These are phyloP conservation scores for Eragrostis nindensis DNA, from an alignment of 176 grass and related monocot genomes.

Conservation along the genomic window DNA sequence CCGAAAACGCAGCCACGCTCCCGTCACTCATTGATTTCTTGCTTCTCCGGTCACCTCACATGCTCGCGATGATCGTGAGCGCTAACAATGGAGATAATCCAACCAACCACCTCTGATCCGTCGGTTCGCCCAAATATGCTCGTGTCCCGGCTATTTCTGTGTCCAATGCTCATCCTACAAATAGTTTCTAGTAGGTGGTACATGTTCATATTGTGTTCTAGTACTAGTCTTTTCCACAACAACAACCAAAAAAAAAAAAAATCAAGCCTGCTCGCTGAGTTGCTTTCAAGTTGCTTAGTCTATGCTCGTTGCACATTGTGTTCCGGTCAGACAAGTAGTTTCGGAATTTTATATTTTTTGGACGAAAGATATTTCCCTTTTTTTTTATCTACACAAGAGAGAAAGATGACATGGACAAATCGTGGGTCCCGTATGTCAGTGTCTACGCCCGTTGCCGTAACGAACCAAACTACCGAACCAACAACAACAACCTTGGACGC, in stretches of 20 bases:
- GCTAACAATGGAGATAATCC: background rate
- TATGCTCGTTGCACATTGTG: no score
- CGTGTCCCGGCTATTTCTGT: no score
- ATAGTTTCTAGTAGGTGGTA: background rate
- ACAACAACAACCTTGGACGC: slow-evolving; percentile 17
- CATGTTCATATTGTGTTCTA: background rate
- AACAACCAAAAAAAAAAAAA: background rate
- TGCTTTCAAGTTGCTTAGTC: no score
- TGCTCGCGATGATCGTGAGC: background rate
- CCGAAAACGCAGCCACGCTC: slow-evolving; percentile 2
- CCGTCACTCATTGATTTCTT: slow-evolving; percentile 32
- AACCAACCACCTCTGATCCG: background rate
- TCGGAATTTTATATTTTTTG: background rate
- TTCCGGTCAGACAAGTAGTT: background rate
- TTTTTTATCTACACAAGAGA: no score
- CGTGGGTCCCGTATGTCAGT: background rate
- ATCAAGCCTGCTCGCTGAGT: background rate
- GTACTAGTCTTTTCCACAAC: background rate
- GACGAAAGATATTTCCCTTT: background rate
- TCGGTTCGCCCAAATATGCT: background rate
- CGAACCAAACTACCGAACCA: slow-evolving; percentile 30
- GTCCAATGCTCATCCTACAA: background rate
- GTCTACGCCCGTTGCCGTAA: slow-evolving; percentile 23
- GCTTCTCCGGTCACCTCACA: background rate
- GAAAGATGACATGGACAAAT: background rate